phyloP scores from a whole-genome alignment of 495 filamentous ascomycete species.

The Pyronema omphalodes region DNA sequence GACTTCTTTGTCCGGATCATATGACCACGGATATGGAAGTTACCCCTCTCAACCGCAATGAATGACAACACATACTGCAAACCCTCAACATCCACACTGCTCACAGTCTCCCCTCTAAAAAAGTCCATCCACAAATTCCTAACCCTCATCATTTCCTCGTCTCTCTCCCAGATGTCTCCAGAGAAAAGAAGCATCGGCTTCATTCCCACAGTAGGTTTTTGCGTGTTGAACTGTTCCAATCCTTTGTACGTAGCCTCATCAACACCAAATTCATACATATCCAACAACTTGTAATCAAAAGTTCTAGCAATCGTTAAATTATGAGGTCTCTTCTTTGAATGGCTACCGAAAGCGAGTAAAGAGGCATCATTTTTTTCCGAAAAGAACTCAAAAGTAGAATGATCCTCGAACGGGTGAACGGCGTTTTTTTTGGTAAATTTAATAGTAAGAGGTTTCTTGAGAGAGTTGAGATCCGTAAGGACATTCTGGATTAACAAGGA shows the following conservation, averaged over 20 bases:
- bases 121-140: conserved; percentile 82
- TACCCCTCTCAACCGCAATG: conserved; percentile 52
- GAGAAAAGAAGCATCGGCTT: conserved; percentile 78
- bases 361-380: conserved; percentile 85
- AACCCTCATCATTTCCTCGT: conserved; percentile 56
- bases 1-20: conserved; percentile 66
- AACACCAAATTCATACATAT: conserved; percentile 79
- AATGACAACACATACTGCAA: conserved; percentile 75
- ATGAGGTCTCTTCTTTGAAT: conserved; percentile 86
- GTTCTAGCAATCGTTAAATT: conserved; percentile 61
- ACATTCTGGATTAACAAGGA: conserved; percentile 61
- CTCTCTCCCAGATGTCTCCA: conserved; percentile 66
- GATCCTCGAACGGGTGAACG: conserved; percentile 84
- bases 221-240: conserved; percentile 54
- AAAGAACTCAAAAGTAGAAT: conserved; percentile 75
- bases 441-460: conserved; percentile 60
- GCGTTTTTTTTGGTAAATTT: conserved; percentile 92
- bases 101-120: conserved; percentile 57
- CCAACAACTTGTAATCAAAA: conserved; percentile 68
- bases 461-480: conserved; percentile 58
- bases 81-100: conserved; percentile 80
- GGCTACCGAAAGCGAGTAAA: conserved; percentile 57
- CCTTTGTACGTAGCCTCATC: conserved; percentile 40
- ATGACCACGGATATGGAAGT: conserved; percentile 68
- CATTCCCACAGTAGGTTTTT: conserved; percentile 61